Evolutionary conservation across 495 filamentous ascomycete genomes (phyloP), one percentile per base, ranked within the genome.

Genomic region (Sphaerosporella brunnea): DNA sequence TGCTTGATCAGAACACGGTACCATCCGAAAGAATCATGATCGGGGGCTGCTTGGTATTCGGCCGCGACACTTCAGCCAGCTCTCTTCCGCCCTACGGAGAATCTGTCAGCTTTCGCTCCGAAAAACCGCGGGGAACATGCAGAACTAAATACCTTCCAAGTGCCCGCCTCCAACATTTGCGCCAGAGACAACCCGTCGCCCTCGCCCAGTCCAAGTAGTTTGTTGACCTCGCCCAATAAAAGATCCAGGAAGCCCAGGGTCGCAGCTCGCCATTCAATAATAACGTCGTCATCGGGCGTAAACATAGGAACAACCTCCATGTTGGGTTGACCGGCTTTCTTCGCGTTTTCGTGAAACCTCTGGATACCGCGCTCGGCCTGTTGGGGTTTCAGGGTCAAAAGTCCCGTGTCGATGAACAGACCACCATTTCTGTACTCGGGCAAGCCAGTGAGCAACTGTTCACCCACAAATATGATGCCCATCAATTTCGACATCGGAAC

Each of bases 21-120:
- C 90, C 90, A 62, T 97, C 90, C 50, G 82, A 92, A 46, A 93
- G 72, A 53, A 96, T 95, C 68, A 94, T 79, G 56, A 97, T 96
- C 2, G 90, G 90, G 16, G 92, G 85, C 59, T 88, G 84, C 66
- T 92, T 94, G 35, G 92, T 96, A 59, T 95, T 95, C 4, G 90
- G 90, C 51, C 90, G 71, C 47, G 82, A 92, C 44, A 95, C 82
- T 65, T 95, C 92, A 35, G 90, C 90, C 51, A 96, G 79, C 67
- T 96, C 90, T 60, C 90, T 76, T 48, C 90, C 90, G 59, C 88
- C 92, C 90, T 95, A 51, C 26, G 16, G 23, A 5, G 23, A 43
- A 20, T 28, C 24, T 36, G 49, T 72, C 61, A 71, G 45, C 5
- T 32, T n/a, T 13, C 28, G 28, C 28, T 32, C 28, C 13, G 13